These are phyloP conservation scores for Rhynchospora pubera DNA, from an alignment of 176 grass and related monocot genomes.

Conservation along the genomic window DNA sequence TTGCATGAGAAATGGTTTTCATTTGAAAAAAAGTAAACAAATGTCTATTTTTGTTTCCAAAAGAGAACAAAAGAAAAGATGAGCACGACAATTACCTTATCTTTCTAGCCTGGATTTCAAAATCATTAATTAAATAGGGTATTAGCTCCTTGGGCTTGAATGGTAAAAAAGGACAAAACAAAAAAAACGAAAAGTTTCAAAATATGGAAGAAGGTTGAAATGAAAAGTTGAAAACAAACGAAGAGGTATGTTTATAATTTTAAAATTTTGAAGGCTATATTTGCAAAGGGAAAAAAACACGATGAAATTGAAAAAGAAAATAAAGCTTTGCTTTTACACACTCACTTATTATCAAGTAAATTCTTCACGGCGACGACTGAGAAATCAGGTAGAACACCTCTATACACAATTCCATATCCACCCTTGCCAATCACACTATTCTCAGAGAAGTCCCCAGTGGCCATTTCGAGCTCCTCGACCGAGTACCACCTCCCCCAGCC, in stretches of 20 bases:
- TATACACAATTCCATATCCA: conserved; percentile 86
- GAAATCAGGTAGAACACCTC: conserved; percentile 63
- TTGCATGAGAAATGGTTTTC: neutral
- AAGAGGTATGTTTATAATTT: neutral
- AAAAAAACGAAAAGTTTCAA: neutral
- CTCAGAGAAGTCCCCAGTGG: conserved; percentile 44
- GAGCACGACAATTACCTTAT: neutral
- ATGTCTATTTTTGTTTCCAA: neutral
- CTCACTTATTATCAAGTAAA: conserved; percentile 95
- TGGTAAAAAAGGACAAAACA: neutral
- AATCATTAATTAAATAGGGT: neutral
- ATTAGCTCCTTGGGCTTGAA: neutral
- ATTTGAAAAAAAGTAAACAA: neutral
- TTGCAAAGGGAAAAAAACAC: neutral
- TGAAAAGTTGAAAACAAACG: neutral
- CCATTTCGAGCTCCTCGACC: conserved; percentile 69
- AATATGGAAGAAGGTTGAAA: neutral
- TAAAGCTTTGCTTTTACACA: neutral
- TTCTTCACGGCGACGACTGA: conserved; percentile 83
- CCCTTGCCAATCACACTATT: conserved; percentile 72
- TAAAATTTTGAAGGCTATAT: neutral
- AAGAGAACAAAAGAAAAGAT: conserved; percentile 1
- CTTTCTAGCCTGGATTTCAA: neutral
- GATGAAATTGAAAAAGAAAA: neutral
- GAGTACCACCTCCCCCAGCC: conserved; percentile 96